phyloP scores from a whole-genome alignment of 257 asterid genomes.

The Galeopsis tetrahit region DNA sequence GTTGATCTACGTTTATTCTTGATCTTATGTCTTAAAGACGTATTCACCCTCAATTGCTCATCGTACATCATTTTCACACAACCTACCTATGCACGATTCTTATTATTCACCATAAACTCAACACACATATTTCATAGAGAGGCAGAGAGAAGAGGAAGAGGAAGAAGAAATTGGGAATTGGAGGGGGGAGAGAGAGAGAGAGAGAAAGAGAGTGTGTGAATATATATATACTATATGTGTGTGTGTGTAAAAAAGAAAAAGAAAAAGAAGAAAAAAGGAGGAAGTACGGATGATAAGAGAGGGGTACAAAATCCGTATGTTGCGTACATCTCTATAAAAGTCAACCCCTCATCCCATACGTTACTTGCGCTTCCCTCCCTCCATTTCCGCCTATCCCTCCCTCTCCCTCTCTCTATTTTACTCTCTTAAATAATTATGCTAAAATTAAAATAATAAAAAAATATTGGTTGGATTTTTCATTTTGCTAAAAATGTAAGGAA shows the following conservation, averaged over 20 bases:
- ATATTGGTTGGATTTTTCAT: too few species aligned
- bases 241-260: not conserved
- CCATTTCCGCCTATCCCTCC: too few species aligned
- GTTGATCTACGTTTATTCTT: not conserved
- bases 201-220: not conserved
- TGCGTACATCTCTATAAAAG: constrained; percentile 35
- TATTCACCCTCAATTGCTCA: constrained; percentile 31
- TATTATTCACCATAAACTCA: too few species aligned
- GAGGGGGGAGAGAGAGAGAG: not conserved
- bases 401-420: not conserved
- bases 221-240: not conserved
- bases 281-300: constrained; percentile 41
- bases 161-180: not conserved
- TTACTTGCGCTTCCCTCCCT: constrained; percentile 18
- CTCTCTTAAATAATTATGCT: too few species aligned
- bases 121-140: not conserved
- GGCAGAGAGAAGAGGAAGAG: not conserved
- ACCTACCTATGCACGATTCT: too few species aligned
- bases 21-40: constrained; percentile 1
- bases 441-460: too few species aligned
- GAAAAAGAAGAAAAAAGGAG: not conserved
- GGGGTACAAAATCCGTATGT: constrained; percentile 42
- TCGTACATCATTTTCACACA: constrained; percentile 45
- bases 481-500: too few species aligned
- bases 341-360: constrained; percentile 34